Evolutionary conservation across 345 rosid genomes (phyloP).

Genomic region (Cardamine occulta): DNA sequence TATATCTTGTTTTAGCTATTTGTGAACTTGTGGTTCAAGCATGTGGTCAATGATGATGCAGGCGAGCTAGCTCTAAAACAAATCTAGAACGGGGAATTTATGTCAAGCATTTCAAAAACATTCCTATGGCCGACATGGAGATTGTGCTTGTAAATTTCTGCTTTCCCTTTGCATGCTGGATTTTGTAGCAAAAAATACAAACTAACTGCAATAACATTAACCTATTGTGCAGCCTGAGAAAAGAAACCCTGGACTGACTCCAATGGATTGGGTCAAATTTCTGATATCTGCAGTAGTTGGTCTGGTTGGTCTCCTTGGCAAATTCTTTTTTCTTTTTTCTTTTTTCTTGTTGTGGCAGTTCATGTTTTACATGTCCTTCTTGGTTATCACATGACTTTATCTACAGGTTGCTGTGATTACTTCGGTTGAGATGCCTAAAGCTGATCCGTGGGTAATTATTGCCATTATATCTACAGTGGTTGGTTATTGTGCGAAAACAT

Average conservation of each 20-base stretch:
- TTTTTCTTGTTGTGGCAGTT: background rate
- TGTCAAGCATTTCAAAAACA: constrained; percentile 95
- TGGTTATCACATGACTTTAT: constrained; percentile 19
- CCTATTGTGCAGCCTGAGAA: constrained; percentile 82
- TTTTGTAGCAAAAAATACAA: background rate
- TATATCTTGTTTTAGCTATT: constrained; percentile 32
- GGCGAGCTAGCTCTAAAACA: constrained; percentile 63
- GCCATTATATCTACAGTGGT: constrained; percentile 88
- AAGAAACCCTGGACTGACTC: constrained; percentile 95
- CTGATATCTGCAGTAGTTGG: constrained; percentile 89
- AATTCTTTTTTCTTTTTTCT: background rate
- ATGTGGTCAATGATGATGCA: constrained; percentile 45
- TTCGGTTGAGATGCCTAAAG: constrained; percentile 79
- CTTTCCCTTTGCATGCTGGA: constrained; percentile 25
- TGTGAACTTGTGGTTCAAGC: constrained; percentile 25
- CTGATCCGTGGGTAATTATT: constrained; percentile 84
- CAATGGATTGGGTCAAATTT: constrained; percentile 99
- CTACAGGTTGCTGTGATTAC: constrained; percentile 76
- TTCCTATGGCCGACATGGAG: constrained; percentile 99
- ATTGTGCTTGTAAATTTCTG: constrained; percentile 85
- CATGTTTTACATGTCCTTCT: constrained; percentile 14
- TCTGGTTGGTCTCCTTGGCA: constrained; percentile 62
- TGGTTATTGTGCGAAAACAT: constrained; percentile 95
- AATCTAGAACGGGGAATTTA: constrained; percentile 71
- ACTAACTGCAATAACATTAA: constrained; percentile 12